phyloP scores from a whole-genome alignment of 1,139 yeast genomes.

The Hemisphaericaspora subhashii region DNA sequence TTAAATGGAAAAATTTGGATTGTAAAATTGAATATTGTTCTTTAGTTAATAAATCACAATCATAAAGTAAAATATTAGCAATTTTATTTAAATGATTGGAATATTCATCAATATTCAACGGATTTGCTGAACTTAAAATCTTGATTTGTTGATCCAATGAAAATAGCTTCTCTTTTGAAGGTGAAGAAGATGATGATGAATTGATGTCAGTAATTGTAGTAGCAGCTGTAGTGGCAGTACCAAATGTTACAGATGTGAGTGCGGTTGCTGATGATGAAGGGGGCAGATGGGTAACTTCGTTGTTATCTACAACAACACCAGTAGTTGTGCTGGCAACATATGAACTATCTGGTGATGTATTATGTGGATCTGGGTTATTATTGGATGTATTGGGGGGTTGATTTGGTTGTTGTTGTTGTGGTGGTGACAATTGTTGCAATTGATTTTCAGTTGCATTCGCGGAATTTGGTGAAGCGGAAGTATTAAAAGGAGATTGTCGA shows the following conservation, averaged over 20 bases:
- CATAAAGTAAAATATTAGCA: conserved; percentile 28
- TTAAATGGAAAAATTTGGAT: conserved; percentile 26
- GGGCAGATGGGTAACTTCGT: background rate
- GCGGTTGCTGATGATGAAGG: background rate
- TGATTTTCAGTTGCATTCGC: background rate
- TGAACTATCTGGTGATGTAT: conserved; percentile 1
- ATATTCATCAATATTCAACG: conserved; percentile 36
- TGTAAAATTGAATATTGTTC: conserved; percentile 21
- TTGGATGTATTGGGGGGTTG: conserved; percentile 1
- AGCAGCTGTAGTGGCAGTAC: background rate
- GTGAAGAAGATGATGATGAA: conserved; percentile 4
- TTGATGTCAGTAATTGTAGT: conserved; percentile 2
- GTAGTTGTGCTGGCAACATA: background rate
- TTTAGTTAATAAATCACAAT: conserved; percentile 11
- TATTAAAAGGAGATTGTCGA: too few relatives aligned
- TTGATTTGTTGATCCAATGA: conserved; percentile 29
- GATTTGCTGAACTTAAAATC: conserved; percentile 29
- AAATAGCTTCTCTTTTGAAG: conserved; percentile 10
- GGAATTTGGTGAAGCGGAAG: background rate
- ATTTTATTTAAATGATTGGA: conserved; percentile 39
- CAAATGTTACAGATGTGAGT: background rate
- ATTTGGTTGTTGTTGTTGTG: conserved; percentile 6
- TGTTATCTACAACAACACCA: background rate
- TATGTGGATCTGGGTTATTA: background rate
- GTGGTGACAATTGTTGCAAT: background rate